Conservation (phyloP, 169 alveolate species). For the Eimeria falciformis region DNA sequence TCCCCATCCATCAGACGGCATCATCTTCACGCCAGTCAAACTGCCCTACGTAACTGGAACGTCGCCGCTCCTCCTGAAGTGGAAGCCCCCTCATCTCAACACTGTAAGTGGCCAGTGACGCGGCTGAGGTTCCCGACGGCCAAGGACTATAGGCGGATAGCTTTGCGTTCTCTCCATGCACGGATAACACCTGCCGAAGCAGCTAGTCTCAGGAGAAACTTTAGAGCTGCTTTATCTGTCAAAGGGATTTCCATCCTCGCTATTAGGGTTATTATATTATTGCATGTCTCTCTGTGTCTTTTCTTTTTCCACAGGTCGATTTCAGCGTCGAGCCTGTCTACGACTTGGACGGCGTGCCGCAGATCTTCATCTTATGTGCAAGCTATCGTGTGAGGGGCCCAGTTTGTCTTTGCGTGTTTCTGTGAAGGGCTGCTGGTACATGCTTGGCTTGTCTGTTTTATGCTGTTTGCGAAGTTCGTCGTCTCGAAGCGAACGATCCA, state of each 20-base stretch:
- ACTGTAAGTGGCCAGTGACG: constrained; percentile 87
- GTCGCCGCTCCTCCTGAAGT: constrained; percentile 93
- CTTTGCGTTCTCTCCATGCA: too few species aligned
- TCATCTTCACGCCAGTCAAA: constrained; percentile 94
- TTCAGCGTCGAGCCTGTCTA: constrained; percentile 61
- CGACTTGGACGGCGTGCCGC: constrained; percentile 54
- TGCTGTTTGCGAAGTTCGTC: too few species aligned
- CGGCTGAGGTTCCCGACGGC: not conserved
- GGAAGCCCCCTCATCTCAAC: constrained; percentile 97
- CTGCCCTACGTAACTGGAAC: constrained; percentile 96
- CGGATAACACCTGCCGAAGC: too few species aligned
- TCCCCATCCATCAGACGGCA: constrained; percentile 96
- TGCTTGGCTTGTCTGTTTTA: too few species aligned
- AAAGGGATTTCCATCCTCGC: too few species aligned
- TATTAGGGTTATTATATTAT: not conserved
- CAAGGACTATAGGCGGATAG: too few species aligned
- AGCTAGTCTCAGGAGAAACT: not conserved
- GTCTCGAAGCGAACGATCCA: too few species aligned
- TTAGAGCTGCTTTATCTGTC: not conserved
- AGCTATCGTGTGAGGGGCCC: not conserved
- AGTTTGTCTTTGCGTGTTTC: too few species aligned
- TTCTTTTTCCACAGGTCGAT: constrained; percentile 10
- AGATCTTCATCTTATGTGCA: constrained; percentile 8
- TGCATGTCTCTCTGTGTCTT: not conserved
- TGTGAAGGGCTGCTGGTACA: too few species aligned